These are phyloP conservation scores for Xylariaceae sp. DNA, from an alignment of 2,329 filamentous ascomycete genomes.

Conservation along the genomic window DNA sequence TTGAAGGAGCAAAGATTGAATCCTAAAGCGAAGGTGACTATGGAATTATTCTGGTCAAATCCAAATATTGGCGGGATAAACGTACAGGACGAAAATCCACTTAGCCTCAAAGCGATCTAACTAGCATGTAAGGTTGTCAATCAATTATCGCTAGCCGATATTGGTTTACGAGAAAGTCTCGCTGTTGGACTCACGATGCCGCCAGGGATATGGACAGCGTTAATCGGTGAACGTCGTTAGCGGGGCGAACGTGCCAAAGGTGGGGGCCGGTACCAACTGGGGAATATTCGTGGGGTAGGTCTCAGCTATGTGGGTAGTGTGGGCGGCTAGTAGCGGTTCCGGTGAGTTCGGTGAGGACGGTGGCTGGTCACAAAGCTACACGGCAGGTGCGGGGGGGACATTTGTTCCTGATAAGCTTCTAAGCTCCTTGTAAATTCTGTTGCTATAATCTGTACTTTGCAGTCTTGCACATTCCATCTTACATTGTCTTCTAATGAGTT, in stretches of 20 bases:
- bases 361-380: conserved; percentile 1
- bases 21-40: too few relatives aligned
- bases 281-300: conserved; percentile 31
- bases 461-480: too few relatives aligned
- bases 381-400: background rate
- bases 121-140: background rate
- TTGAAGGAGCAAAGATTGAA: too few relatives aligned
- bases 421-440: too few relatives aligned
- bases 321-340: conserved; percentile 19
- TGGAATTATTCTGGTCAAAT: too few relatives aligned
- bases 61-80: too few relatives aligned
- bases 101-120: too few relatives aligned
- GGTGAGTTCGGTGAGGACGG: background rate
- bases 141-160: background rate
- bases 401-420: conserved; percentile 17
- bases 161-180: background rate
- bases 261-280: background rate
- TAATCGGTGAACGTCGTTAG: background rate
- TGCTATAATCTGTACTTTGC: too few relatives aligned
- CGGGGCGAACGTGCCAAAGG: background rate
- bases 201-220: too few relatives aligned
- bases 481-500: too few relatives aligned
- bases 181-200: too few relatives aligned
- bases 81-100: too few relatives aligned
- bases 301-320: conserved; percentile 34